Evolutionary conservation across 2,329 filamentous ascomycete genomes (phyloP), one percentile per base, ranked within the genome.

Genomic region (Boeremia exigua): DNA sequence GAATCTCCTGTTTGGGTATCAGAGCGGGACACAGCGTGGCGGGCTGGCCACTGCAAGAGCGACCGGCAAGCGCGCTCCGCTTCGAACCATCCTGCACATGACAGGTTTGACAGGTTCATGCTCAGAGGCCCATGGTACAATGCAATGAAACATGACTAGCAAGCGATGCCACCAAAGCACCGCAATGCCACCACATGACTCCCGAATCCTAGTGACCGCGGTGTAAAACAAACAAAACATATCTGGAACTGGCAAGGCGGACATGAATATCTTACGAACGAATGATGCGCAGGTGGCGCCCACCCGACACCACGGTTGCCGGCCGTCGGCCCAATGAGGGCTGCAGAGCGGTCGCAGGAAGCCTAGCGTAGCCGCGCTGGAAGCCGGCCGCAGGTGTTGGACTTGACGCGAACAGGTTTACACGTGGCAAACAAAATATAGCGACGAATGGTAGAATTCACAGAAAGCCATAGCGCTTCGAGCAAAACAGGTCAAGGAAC

Each of bases 391-490:
- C 48, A 54, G 40, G 50, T 40, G 52, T 50, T 47, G 34, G 46
- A 40, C 23, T 27, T 46, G 40, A 55, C 40, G 47, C 40, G 36
- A 49, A 40, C 46, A 25, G 19, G 14, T 44, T 15, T 27, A 63
- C 50, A 65, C 60, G 62, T 68, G 60, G 59, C 62, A 62, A 54
- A 54, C 44, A 44, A 33, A 44, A 39, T 52, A 34, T 48, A 56
- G 32, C 19, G 23, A n/a, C 48, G 48, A 56, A 52, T 53, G 6
- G 33, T 1, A 39, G 14, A 12, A n/a, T 29, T 23, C 7, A 14
- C 3, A 28, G 12, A 6, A 53, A 57, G 49, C 45, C 40, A 45
- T 46, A 30, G 44, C 45, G 49, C 48, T 45, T 53, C 33, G 38
- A 30, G 37, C n/a, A 30, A 34, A 36, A 30, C 23, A 30, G 33